Evolutionary conservation across 2,329 filamentous ascomycete species (phyloP).

Genomic region (Alternaria sp.): DNA sequence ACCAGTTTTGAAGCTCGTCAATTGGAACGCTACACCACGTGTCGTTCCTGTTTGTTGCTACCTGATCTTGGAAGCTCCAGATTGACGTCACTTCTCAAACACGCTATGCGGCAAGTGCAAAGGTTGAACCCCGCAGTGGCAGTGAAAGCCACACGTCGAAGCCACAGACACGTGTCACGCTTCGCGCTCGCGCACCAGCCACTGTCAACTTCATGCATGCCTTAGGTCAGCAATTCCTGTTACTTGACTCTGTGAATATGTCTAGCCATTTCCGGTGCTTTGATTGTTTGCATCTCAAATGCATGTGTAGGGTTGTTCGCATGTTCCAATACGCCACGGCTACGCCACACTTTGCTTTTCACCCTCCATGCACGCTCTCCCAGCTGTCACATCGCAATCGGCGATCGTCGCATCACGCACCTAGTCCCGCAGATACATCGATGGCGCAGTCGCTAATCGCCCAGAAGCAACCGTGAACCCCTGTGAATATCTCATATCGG

Average conservation of each 20-base stretch:
- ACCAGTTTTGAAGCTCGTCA: neutral
- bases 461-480: neutral
- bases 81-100: slow-evolving; percentile 3
- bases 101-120: neutral
- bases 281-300: slow-evolving; percentile 19
- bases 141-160: slow-evolving; percentile 1
- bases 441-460: neutral
- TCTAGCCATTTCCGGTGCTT: neutral
- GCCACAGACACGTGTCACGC: slow-evolving; percentile 4
- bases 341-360: neutral
- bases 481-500: neutral
- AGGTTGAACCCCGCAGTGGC: slow-evolving; percentile 2
- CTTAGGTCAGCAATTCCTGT: neutral
- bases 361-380: neutral
- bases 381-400: neutral
- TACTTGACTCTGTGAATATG: neutral
- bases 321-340: neutral
- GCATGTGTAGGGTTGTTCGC: neutral
- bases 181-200: neutral
- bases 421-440: neutral
- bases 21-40: neutral
- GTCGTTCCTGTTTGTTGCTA: slow-evolving; percentile 1
- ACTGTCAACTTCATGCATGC: neutral
- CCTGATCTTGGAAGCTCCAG: slow-evolving; percentile 2
- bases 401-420: neutral